phyloP scores from a whole-genome alignment of 139 green algal genomes.

The Chlamydomonas sphaeroides region DNA sequence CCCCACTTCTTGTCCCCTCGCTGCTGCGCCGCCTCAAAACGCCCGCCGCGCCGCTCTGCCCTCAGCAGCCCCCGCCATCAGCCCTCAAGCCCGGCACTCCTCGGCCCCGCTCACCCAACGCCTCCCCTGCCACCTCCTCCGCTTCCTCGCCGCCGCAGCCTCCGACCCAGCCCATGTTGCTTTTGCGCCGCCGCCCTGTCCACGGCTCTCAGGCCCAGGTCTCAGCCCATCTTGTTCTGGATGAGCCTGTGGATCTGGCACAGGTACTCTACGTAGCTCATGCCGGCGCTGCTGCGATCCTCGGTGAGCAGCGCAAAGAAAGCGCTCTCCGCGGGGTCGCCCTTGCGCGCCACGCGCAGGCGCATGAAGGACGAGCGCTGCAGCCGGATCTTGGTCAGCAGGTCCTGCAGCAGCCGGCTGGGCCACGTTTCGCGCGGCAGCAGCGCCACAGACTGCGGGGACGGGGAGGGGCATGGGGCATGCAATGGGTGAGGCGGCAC shows the following conservation, averaged over 20 bases:
- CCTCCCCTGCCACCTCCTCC: too few relatives aligned
- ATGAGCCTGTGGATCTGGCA: conserved; percentile 89
- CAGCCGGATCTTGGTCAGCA: conserved; percentile 72
- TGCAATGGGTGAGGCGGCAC: too few relatives aligned
- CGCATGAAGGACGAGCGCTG: conserved; percentile 77
- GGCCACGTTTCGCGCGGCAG: conserved; percentile 48
- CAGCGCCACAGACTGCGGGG: conserved; percentile 25
- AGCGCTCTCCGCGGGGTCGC: conserved; percentile 61
- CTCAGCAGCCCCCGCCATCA: too few relatives aligned
- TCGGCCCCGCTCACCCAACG: too few relatives aligned
- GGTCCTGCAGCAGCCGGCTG: conserved; percentile 52
- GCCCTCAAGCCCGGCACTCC: too few relatives aligned
- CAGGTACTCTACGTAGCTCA: conserved; percentile 90
- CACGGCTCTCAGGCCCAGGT: neutral
- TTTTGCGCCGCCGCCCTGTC: too few relatives aligned
- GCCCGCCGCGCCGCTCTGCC: too few relatives aligned
- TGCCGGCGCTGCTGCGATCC: conserved; percentile 72
- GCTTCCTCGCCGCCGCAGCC: too few relatives aligned
- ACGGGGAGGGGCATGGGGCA: neutral
- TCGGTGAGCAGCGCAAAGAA: conserved; percentile 85
- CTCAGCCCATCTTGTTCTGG: conserved; percentile 79
- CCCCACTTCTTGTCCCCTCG: too few relatives aligned
- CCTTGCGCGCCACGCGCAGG: conserved; percentile 71
- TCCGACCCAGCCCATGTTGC: too few relatives aligned
- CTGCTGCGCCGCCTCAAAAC: too few relatives aligned